Conservation (phyloP, 2,329 filamentous ascomycete species). For the Niveomyces coronatus region DNA sequence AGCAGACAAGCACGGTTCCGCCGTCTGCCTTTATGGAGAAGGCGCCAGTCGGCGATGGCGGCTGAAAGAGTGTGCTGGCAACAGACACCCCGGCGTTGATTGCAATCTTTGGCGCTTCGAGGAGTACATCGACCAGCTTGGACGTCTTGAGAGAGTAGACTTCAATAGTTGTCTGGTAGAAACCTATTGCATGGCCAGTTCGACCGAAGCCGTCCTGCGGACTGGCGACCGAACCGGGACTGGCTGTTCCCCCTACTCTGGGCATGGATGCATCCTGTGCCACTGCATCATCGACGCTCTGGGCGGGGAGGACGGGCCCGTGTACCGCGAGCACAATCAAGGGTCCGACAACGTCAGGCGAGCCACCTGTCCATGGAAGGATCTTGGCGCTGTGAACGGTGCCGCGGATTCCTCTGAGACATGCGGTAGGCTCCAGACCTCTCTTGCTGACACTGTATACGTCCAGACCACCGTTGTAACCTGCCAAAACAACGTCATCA, state of each 20-base stretch:
- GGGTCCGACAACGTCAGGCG: conserved; percentile 50
- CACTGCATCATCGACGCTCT: conserved; percentile 1
- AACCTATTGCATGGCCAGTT: conserved; percentile 34
- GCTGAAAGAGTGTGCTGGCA: conserved; percentile 53
- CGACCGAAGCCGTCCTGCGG: conserved; percentile 27
- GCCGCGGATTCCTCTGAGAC: conserved; percentile 67
- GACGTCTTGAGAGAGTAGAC: conserved; percentile 77
- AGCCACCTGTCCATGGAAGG: conserved; percentile 54
- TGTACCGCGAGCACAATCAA: conserved; percentile 73
- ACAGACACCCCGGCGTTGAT: conserved; percentile 45
- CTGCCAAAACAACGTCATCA: conserved; percentile 63
- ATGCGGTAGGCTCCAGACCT: conserved; percentile 58
- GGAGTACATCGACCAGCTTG: conserved; percentile 59
- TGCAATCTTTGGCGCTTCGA: conserved; percentile 55
- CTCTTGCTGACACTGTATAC: conserved; percentile 64
- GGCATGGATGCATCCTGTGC: conserved; percentile 28
- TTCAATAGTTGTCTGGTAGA: conserved; percentile 81
- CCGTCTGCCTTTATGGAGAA: conserved; percentile 64
- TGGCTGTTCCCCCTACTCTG: conserved; percentile 31
- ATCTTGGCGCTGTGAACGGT: conserved; percentile 76
- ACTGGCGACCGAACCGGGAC: conserved; percentile 29
- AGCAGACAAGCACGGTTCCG: conserved; percentile 63
- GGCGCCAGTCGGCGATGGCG: conserved; percentile 61
- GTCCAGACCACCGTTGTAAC: conserved; percentile 71
- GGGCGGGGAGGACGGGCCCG: conserved; percentile 52